A percentile compares a stretch with the other conserved stretches of the same genome.
Evolutionary conservation across 352 stramenopile genomes (phyloP).

Genomic region (Phytophthora boehmeriae): DNA sequence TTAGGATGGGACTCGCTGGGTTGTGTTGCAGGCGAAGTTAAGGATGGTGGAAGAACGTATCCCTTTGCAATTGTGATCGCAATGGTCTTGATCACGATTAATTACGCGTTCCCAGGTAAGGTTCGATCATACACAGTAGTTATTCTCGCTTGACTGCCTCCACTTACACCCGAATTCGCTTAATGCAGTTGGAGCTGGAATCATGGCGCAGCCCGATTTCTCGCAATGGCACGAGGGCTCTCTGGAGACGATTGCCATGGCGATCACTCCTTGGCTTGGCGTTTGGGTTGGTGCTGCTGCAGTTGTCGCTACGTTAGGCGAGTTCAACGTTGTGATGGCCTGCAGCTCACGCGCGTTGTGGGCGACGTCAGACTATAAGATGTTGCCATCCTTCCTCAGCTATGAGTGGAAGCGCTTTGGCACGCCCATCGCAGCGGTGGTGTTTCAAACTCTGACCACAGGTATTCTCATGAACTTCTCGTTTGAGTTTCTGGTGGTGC

Average conservation of each 20-base stretch:
- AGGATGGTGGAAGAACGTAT: constrained; percentile 79
- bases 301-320: constrained; percentile 78
- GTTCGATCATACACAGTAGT: not conserved
- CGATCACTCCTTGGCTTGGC: constrained; percentile 71
- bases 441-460: constrained; percentile 79
- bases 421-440: constrained; percentile 76
- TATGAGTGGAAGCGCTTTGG: constrained; percentile 78
- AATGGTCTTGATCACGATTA: constrained; percentile 83
- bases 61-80: constrained; percentile 85
- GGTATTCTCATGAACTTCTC: constrained; percentile 87
- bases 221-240: constrained; percentile 74
- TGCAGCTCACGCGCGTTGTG: constrained; percentile 83
- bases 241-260: constrained; percentile 80
- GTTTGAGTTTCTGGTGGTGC: constrained; percentile 80
- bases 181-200: constrained; percentile 60
- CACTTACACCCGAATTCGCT: constrained; percentile 9
- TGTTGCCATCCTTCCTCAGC: constrained; percentile 69
- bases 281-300: constrained; percentile 82
- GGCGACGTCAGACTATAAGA: constrained; percentile 85
- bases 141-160: not conserved
- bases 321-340: constrained; percentile 90
- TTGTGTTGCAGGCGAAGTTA: constrained; percentile 86
- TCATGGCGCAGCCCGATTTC: constrained; percentile 81
- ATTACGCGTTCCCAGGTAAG: constrained; percentile 81
- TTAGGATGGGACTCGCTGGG: constrained; percentile 82